Evolutionary conservation across 495 filamentous ascomycete species (phyloP), one percentile per base, ranked within the genome.

Genomic region (Neurospora sublineolata): DNA sequence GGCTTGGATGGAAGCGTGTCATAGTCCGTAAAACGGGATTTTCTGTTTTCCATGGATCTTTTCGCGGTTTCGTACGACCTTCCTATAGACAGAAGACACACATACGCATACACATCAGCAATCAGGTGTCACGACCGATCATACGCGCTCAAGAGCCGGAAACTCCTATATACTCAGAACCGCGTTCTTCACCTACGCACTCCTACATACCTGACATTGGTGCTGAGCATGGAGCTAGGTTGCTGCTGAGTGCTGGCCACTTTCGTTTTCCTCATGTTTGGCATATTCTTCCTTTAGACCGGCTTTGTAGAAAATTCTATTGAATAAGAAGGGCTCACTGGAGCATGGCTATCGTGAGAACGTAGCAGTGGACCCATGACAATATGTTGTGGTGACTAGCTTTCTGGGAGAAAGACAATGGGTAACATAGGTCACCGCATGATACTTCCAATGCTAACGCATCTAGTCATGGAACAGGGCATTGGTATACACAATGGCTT

Each of bases 31-130:
- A 30, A 40, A 52, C 64, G 27, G 58, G 40, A 37, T 42, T 60
- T 33, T 60, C 33, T 41, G n/a, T 36, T 36, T 70, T 70, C 27
- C 69, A 30, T 30, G 27, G 40, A 12, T n/a, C 42, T 52, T 67
- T n/a, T 27, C 33, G 36, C 64, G 70, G 37, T 30, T 72, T 67
- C 60, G 37, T 44, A 38, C 69, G 74, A 60, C 23, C 11, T 30
- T 60, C 52, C 23, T 33, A 60, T 60, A 60, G 52, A 60, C 23
- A 30, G 27, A 60, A 60, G 52, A 60, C 52, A 76, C 72, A 77
- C 70, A 68, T 73, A 68, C 67, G 40, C 36, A 40, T 33, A 68
- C 36, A 44, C 23, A 72, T 16, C 23, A 23, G 20, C 52, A 27
- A 30, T 30, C 27, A 60, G 46, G 52, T 60, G 52, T 60, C 52